phyloP scores from a whole-genome alignment of 208 protist species.

The Phytomonas serpens region DNA sequence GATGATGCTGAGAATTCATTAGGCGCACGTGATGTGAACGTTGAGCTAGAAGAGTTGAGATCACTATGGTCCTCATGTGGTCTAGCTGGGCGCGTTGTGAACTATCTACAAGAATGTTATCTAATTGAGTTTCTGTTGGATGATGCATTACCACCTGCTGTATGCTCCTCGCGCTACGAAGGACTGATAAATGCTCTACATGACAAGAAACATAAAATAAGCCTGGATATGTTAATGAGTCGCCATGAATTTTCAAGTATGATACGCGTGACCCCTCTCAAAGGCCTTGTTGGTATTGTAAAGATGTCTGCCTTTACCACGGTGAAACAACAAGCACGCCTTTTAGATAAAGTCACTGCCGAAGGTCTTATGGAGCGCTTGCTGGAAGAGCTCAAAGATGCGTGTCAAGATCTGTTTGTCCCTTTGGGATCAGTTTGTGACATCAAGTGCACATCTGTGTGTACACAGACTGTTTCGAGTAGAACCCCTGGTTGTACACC shows the following conservation, averaged over 20 bases:
- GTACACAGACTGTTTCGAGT: background rate
- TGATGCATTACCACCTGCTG: slow-evolving; percentile 73
- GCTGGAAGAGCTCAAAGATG: slow-evolving; percentile 25
- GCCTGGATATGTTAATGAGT: slow-evolving; percentile 50
- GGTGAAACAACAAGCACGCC: slow-evolving; percentile 43
- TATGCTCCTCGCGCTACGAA: slow-evolving; percentile 83
- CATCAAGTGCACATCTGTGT: background rate
- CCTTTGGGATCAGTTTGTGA: background rate
- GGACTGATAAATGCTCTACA: slow-evolving; percentile 39
- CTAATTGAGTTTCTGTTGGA: slow-evolving; percentile 82
- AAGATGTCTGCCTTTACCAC: slow-evolving; percentile 63
- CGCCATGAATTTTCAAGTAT: slow-evolving; percentile 35
- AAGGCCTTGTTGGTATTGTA: slow-evolving; percentile 40
- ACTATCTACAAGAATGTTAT: slow-evolving; percentile 60
- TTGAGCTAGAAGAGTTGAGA: slow-evolving; percentile 43
- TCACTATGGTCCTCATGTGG: slow-evolving; percentile 33
- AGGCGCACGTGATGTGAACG: slow-evolving; percentile 33
- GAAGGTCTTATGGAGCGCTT: slow-evolving; percentile 61
- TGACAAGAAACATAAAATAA: slow-evolving; percentile 58
- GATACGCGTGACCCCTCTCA: slow-evolving; percentile 44
- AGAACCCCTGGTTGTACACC: background rate
- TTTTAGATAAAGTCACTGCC: slow-evolving; percentile 60
- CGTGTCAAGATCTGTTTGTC: background rate
- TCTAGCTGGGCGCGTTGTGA: slow-evolving; percentile 30
- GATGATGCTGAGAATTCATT: slow-evolving; percentile 12